Evolutionary conservation across 331 rosid genomes (phyloP).

Genomic region (Telfairia occidentalis): DNA sequence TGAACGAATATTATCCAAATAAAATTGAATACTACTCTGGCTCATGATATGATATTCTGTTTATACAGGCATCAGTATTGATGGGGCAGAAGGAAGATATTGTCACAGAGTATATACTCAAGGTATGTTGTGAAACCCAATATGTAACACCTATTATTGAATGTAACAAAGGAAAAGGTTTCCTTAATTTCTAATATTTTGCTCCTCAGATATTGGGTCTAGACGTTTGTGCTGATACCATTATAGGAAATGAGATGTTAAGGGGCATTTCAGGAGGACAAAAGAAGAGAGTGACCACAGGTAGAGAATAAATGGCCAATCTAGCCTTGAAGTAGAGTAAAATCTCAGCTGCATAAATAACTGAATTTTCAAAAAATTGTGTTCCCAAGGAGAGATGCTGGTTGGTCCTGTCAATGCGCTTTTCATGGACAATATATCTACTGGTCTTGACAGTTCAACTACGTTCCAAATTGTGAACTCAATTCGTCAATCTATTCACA

Average conservation of each 20-base stretch:
- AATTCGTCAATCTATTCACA: constrained; percentile 28
- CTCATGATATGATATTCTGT: not conserved
- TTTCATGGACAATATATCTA: constrained; percentile 42
- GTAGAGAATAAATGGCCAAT: not conserved
- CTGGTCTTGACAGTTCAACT: constrained; percentile 34
- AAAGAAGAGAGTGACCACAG: constrained; percentile 31
- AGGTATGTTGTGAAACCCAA: constrained; percentile 14
- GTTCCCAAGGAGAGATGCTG: constrained; percentile 30
- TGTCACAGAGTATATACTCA: constrained; percentile 24
- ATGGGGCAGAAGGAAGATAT: constrained; percentile 22
- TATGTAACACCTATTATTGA: not conserved
- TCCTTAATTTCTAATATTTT: not conserved
- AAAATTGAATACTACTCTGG: not conserved
- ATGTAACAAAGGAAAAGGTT: not conserved
- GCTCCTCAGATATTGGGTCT: constrained; percentile 25
- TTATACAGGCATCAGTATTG: constrained; percentile 22
- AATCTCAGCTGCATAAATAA: not conserved
- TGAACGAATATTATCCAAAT: not conserved
- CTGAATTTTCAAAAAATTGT: not conserved
- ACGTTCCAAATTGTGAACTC: constrained; percentile 33
- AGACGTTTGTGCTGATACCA: constrained; percentile 35
- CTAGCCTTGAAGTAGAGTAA: not conserved
- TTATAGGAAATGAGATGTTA: constrained; percentile 23
- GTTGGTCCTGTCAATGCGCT: constrained; percentile 36
- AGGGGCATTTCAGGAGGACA: constrained; percentile 34